Conservation (phyloP, 2,329 filamentous ascomycete genomes). For the Calonectria pteridis region DNA sequence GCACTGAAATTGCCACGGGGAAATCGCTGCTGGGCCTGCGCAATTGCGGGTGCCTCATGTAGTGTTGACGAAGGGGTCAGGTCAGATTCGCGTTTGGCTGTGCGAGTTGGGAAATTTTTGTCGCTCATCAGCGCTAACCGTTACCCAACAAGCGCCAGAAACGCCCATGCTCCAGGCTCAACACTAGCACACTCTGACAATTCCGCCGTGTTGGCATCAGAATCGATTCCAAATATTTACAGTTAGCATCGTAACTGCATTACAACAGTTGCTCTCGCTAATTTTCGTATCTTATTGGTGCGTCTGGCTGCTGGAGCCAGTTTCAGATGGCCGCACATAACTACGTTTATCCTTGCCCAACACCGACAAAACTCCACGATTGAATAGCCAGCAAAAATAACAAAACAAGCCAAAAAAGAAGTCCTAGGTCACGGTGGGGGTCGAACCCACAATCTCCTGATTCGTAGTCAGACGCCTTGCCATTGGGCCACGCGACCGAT, state of each 20-base stretch:
- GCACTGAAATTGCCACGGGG: neutral
- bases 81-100: neutral
- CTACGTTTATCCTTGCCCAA: neutral
- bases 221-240: neutral
- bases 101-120: slow-evolving; percentile 23
- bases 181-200: neutral
- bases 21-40: neutral
- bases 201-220: neutral
- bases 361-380: neutral
- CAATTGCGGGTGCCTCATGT: slow-evolving; percentile 8
- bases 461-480: slow-evolving; percentile 51
- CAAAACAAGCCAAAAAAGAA: neutral
- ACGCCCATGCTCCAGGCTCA: neutral
- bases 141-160: slow-evolving; percentile 10
- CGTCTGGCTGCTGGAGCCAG: neutral
- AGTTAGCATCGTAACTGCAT: no score
- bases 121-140: slow-evolving; percentile 21
- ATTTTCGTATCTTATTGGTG: no score
- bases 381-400: neutral
- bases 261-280: neutral
- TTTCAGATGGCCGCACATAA: neutral
- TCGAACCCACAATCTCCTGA: slow-evolving; percentile 51
- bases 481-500: slow-evolving; percentile 45
- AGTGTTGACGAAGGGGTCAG: slow-evolving; percentile 10
- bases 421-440: slow-evolving; percentile 39